Base-by-base conservation (phyloP, 768 basidiomycete genomes). In the Leccinum aurantiacum region DNA sequence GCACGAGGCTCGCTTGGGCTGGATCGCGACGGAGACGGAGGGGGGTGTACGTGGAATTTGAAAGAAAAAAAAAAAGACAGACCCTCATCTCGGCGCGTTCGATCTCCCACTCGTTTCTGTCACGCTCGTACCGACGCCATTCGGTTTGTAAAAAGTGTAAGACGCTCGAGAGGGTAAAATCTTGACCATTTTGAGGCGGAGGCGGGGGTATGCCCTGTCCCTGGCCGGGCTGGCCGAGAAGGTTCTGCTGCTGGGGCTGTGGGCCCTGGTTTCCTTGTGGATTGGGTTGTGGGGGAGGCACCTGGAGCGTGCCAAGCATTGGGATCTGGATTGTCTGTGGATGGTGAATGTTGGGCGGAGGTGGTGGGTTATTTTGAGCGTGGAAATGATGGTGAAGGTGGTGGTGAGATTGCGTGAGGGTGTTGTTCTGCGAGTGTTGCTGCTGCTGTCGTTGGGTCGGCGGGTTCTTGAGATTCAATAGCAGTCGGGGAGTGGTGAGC, bases 31-130 rank as follows among this genome's bases (percentile, higher is more conserved):
- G 35, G 51, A 49, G 8, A 56, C 33, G 25, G 58, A 51, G 41
- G 10, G 10, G n/a, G 46, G 44, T 10, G 41, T 10, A 44, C 7
- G 33, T 10, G 37, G 58, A 49, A 19, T 53, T 44, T 35, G 35
- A 53, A 53, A 48, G 48, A 60, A 59, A 61, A 59, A 4, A 6
- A 11, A 47, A 63, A 57, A 62, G 47, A 85, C 91, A 69, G 64
- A 95, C 94, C 83, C 96, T 84, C 95, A 98, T 98, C 77, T 98
- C 97, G 33, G 97, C 97, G 67, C 97, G 82, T 77, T 98, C 97
- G 69, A 99, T 99, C 81, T 99, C 97, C 96, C 96, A 99, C 78
- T 99, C 97, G 73, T 99, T 99, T 69, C 96, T 84, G 78, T 99
- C 97, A 74, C 95, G 88, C 76, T 98, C 97, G 71, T 97, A 98